These are phyloP conservation scores for Botrytis porri DNA, from an alignment of 2,329 filamentous ascomycete species.

Conservation along the genomic window DNA sequence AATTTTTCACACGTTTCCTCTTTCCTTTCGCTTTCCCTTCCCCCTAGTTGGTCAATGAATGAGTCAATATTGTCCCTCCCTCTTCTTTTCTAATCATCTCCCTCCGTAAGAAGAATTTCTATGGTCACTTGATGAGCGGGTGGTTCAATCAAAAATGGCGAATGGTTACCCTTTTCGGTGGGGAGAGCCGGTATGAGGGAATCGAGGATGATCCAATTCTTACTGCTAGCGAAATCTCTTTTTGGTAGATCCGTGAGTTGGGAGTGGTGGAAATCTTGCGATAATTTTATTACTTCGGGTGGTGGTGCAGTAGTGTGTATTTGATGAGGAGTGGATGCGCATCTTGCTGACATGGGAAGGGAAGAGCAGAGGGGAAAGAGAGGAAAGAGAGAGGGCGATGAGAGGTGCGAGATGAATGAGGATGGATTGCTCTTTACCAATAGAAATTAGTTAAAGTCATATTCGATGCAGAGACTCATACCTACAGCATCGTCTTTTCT, in stretches of 20 bases:
- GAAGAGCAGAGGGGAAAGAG: background rate
- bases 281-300: constrained; percentile 8
- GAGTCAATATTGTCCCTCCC: too few relatives aligned
- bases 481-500: background rate
- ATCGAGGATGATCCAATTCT: constrained; percentile 1
- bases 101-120: background rate
- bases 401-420: background rate
- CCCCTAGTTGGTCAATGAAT: background rate
- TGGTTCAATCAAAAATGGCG: background rate
- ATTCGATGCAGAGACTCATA: background rate
- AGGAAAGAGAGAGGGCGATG: background rate
- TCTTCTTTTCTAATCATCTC: too few relatives aligned
- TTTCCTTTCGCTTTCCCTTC: background rate
- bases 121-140: background rate
- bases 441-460: background rate
- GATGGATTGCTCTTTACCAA: background rate
- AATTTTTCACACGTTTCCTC: background rate
- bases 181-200: background rate
- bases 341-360: background rate
- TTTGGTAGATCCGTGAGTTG: constrained; percentile 6
- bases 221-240: constrained; percentile 1
- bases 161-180: constrained; percentile 5
- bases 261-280: constrained; percentile 4
- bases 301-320: constrained; percentile 5
- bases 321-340: background rate